Percentiles rank a stretch among this genome's conserved stretches.
Conservation (phyloP, 352 stramenopile genomes). For the Globisporangium canariense region DNA sequence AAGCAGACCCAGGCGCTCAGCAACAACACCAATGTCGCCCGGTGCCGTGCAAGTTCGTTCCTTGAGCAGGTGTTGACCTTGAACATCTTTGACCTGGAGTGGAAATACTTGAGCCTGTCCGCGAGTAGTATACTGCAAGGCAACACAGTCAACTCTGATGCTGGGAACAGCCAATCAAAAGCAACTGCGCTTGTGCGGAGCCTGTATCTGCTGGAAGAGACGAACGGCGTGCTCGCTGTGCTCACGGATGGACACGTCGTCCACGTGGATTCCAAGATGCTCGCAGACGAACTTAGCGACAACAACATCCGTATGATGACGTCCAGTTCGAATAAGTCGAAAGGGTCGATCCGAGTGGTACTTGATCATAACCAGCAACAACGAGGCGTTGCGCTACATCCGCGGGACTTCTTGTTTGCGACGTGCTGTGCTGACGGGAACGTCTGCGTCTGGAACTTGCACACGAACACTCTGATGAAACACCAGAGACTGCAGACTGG, state of each 20-base stretch:
- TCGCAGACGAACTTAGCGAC: neutral
- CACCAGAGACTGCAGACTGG: constrained; percentile 18
- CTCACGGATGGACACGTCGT: constrained; percentile 17
- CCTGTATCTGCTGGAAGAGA: constrained; percentile 23
- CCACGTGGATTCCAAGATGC: constrained; percentile 15
- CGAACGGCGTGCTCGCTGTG: constrained; percentile 22
- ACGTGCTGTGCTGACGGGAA: constrained; percentile 34
- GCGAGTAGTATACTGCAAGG: constrained; percentile 10
- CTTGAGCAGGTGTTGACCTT: constrained; percentile 24
- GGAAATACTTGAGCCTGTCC: constrained; percentile 11
- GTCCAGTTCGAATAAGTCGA: neutral
- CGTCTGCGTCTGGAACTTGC: constrained; percentile 40
- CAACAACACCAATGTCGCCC: constrained; percentile 7
- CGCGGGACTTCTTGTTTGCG: constrained; percentile 33
- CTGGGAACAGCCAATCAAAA: too few relatives aligned
- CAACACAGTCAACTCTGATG: neutral
- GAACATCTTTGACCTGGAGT: constrained; percentile 17
- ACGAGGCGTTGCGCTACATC: constrained; percentile 36
- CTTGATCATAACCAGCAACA: constrained; percentile 26
- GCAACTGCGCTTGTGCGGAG: constrained; percentile 6
- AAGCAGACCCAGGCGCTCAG: constrained; percentile 1
- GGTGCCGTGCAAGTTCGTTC: constrained; percentile 27
- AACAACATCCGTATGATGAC: neutral
- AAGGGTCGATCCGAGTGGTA: constrained; percentile 13
- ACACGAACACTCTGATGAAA: constrained; percentile 27